Conservation (phyloP, 2,329 filamentous ascomycete species). For the Alternaria sp. region DNA sequence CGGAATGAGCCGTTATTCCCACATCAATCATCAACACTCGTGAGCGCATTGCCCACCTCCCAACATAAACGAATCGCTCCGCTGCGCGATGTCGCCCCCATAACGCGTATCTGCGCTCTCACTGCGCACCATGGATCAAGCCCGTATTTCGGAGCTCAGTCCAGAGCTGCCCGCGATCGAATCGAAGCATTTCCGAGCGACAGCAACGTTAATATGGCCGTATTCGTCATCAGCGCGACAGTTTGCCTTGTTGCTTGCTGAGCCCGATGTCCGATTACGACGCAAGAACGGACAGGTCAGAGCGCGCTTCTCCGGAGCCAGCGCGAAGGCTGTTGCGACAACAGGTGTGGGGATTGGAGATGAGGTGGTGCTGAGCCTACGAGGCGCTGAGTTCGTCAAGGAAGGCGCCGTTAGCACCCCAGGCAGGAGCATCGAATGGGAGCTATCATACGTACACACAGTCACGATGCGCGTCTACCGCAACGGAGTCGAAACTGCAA, state of each 20-base stretch:
- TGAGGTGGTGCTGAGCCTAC: constrained; percentile 72
- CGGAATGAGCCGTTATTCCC: constrained; percentile 19
- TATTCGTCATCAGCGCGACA: constrained; percentile 80
- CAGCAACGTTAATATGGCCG: constrained; percentile 89
- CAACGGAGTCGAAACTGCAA: constrained; percentile 58
- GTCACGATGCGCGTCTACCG: constrained; percentile 52
- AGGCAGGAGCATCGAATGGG: constrained; percentile 65
- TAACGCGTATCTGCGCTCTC: constrained; percentile 17
- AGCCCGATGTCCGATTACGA: constrained; percentile 83
- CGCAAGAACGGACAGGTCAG: constrained; percentile 81
- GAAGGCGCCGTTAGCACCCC: constrained; percentile 64
- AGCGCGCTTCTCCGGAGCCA: constrained; percentile 74
- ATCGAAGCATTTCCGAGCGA: constrained; percentile 65
- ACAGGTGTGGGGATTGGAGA: constrained; percentile 80
- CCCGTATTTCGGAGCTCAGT: constrained; percentile 43
- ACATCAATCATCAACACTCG: constrained; percentile 4
- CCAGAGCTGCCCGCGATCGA: constrained; percentile 41
- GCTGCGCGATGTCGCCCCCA: constrained; percentile 10
- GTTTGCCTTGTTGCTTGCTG: constrained; percentile 81
- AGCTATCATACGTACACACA: constrained; percentile 59
- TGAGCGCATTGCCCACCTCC: not conserved
- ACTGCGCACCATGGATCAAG: constrained; percentile 36
- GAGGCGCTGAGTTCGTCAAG: constrained; percentile 71
- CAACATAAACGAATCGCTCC: not conserved
- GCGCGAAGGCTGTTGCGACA: constrained; percentile 73